phyloP scores from a whole-genome alignment of 1,139 yeast species.

The Taphrina sp. region DNA sequence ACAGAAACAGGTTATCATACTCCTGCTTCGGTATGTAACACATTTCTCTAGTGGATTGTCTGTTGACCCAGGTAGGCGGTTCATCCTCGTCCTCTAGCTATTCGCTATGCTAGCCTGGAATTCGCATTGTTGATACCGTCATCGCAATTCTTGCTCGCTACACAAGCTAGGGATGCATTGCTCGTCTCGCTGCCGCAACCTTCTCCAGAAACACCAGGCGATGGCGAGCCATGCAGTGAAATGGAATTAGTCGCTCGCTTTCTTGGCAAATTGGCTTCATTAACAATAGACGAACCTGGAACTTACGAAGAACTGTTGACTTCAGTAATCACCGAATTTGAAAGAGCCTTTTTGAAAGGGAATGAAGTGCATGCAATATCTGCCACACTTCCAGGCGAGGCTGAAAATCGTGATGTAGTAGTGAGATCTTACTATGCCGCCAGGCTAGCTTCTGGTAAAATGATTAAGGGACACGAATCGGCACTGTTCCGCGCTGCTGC shows the following conservation, averaged over 20 bases:
- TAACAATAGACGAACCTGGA: conserved; percentile 54
- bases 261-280: conserved; percentile 70
- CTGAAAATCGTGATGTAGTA: conserved; percentile 64
- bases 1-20: conserved; percentile 31
- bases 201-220: conserved; percentile 81
- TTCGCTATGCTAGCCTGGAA: conserved; percentile 83
- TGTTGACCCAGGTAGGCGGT: conserved; percentile 48
- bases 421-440: conserved; percentile 69
- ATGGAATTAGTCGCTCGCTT: conserved; percentile 83
- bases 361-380: conserved; percentile 90
- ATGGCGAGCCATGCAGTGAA: conserved; percentile 84
- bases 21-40: conserved; percentile 24
- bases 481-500: conserved; percentile 53
- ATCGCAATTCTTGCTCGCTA: conserved; percentile 70
- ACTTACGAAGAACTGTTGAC: conserved; percentile 69
- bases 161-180: conserved; percentile 86
- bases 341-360: conserved; percentile 68
- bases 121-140: conserved; percentile 86
- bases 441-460: conserved; percentile 52
- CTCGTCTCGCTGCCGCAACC: conserved; percentile 71
- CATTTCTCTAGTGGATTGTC: too few relatives aligned
- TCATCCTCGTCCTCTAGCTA: conserved; percentile 67
- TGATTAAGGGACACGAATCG: conserved; percentile 58
- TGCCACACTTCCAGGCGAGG: conserved; percentile 53
- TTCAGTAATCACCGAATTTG: conserved; percentile 76